Evolutionary conservation across 495 filamentous ascomycete species (phyloP).

Genomic region (Penicillium tannophilum): DNA sequence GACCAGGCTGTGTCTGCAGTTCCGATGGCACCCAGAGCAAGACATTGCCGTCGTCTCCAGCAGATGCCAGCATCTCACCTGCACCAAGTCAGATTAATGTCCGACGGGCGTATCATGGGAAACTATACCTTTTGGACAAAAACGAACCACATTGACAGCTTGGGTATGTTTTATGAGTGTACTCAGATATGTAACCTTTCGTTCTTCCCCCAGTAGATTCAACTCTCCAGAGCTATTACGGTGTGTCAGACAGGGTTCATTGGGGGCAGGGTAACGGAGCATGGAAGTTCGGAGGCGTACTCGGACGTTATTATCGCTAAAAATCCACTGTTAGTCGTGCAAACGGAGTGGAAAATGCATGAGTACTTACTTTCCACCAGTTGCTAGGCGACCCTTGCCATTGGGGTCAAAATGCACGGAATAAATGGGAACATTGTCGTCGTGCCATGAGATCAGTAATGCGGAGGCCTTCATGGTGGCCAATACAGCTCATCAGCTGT

Average conservation of each 20-base stretch:
- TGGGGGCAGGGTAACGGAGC: conserved; percentile 12
- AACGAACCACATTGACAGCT: conserved; percentile 97
- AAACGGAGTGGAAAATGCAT: not conserved
- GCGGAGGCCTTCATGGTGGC: conserved; percentile 85
- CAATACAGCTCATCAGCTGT: conserved; percentile 34
- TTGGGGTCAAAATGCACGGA: conserved; percentile 94
- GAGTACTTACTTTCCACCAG: conserved; percentile 67
- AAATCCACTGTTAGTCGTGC: conserved; percentile 16
- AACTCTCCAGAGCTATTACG: conserved; percentile 80
- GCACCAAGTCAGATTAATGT: conserved; percentile 30
- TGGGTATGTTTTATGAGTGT: conserved; percentile 93
- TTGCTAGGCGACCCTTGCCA: conserved; percentile 90
- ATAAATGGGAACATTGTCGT: conserved; percentile 91
- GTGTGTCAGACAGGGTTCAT: conserved; percentile 37
- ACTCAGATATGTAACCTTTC: conserved; percentile 86
- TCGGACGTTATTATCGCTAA: conserved; percentile 90
- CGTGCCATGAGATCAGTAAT: conserved; percentile 93
- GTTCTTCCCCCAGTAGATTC: conserved; percentile 82
- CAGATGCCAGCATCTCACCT: conserved; percentile 93
- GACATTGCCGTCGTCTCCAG: conserved; percentile 96
- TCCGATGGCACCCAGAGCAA: conserved; percentile 94
- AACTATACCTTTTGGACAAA: conserved; percentile 79
- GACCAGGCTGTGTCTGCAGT: conserved; percentile 58
- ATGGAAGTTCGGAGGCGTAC: conserved; percentile 53
- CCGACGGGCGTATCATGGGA: conserved; percentile 6